phyloP scores from a whole-genome alignment of 805 yeast species.

The Yarrowia yakushimensis region DNA sequence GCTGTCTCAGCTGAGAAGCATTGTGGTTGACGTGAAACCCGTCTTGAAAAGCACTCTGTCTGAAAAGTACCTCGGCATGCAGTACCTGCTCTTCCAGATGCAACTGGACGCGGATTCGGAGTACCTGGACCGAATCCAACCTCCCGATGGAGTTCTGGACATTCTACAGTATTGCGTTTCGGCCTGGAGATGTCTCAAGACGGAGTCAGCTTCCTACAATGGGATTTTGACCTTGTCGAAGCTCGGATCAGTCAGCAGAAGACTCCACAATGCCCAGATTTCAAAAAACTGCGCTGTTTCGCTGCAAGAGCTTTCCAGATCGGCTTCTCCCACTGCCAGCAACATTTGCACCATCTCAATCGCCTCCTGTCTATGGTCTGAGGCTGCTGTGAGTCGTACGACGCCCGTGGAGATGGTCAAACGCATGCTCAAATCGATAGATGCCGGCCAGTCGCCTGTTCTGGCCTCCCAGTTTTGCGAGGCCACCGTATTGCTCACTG shows the following conservation, averaged over 20 bases:
- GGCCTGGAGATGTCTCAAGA: background rate
- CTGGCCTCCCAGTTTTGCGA: background rate
- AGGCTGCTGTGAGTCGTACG: background rate
- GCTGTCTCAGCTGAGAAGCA: background rate
- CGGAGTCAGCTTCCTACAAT: background rate
- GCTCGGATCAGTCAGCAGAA: background rate
- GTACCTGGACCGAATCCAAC: background rate
- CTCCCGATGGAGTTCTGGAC: background rate
- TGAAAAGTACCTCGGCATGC: background rate
- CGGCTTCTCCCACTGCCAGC: background rate
- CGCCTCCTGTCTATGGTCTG: background rate
- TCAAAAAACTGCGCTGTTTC: slow-evolving; percentile 8
- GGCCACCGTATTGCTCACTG: background rate
- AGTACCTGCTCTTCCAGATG: background rate
- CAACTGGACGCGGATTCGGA: background rate
- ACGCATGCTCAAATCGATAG: background rate
- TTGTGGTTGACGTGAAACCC: background rate
- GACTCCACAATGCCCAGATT: background rate
- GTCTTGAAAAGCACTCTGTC: background rate
- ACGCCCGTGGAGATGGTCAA: slow-evolving; percentile 10
- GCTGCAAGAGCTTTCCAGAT: background rate
- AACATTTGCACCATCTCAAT: slow-evolving; percentile 10
- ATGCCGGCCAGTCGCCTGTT: background rate
- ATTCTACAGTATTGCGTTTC: background rate
- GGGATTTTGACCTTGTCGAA: background rate